Evolutionary conservation across 129 eudicot species (phyloP).

Genomic region (Pulicaria dysenterica): DNA sequence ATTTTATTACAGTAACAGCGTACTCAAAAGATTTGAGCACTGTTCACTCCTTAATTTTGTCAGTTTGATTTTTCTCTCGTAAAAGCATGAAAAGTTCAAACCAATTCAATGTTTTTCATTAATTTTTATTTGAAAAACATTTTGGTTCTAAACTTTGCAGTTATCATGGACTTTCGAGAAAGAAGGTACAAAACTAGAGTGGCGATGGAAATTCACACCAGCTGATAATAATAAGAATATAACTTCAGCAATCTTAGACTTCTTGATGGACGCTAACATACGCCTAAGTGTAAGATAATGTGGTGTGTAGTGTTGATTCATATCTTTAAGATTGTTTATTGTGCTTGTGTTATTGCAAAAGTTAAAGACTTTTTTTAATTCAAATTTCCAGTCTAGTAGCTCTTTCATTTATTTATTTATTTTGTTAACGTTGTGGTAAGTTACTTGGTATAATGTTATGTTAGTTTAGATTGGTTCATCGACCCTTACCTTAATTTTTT

Average conservation of each 20-base stretch:
- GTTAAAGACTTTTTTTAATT: not conserved
- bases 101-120: not conserved
- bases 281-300: slow-evolving; percentile 65
- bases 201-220: slow-evolving; percentile 89
- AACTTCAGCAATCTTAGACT: slow-evolving; percentile 63
- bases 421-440: not conserved
- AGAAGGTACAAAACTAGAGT: slow-evolving; percentile 87
- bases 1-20: not conserved
- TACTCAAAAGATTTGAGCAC: not conserved
- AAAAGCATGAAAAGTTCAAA: not conserved
- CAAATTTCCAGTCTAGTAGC: not conserved
- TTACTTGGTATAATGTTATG: not conserved
- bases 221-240: slow-evolving; percentile 55
- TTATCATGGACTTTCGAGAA: slow-evolving; percentile 87
- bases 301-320: slow-evolving; percentile 5
- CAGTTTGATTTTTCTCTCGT: not conserved
- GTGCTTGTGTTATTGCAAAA: not conserved
- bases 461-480: not conserved
- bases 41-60: not conserved
- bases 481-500: not conserved
- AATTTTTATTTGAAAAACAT: not conserved
- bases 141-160: slow-evolving; percentile 44
- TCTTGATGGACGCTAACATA: slow-evolving; percentile 81
- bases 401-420: not conserved
- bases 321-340: slow-evolving; percentile 11